Evolutionary conservation across 768 basidiomycete genomes (phyloP), one percentile per base, ranked within the genome.

Genomic region (Baorangia bicolor): DNA sequence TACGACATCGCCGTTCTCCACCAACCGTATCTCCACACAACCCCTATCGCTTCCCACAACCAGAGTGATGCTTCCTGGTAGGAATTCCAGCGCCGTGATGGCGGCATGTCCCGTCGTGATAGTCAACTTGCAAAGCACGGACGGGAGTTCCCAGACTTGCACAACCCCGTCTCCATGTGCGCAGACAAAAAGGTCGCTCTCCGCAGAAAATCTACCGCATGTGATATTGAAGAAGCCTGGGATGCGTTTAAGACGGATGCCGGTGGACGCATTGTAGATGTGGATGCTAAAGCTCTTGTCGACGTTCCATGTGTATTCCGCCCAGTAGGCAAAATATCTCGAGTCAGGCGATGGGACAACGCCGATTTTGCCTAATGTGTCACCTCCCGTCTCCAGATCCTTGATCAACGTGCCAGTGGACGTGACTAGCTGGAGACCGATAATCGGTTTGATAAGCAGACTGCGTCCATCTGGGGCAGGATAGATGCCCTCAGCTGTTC

Each of bases 61-160:
- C 16, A 62, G 10, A 27, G 56, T 11, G 30, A n/a, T 10, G 23
- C 30, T 50, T 28, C 61, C 60, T 7, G 60, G 53, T 21, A 62
- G 10, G 20, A 62, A 50, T 47, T 58, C 60, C 11, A 62, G 52
- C 20, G 53, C 48, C 10, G 57, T 59, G 51, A 63, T 44, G 14
- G 53, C 31, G 4, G 21, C 28, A 48, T 63, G 56, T 20, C 49
- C 62, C 11, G 61, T 62, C 37, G 4, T 31, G 44, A 63, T 49
- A 12, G 43, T 59, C 20, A 41, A 31, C 41, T 40, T 58, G 49
- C 51, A 58, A 3, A 47, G 14, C 9, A 23, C 34, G 3, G 56
- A 64, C 10, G 63, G 56, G 18, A 58, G 33, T 31, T 58, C 59
- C 63, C 63, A 64, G 51, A 64, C 21, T 45, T 64, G 51, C 20